A percentile compares a stretch with the other conserved stretches of the same genome.
phyloP scores from a whole-genome alignment of 208 protist genomes.

The Vickermania spadyakhi region DNA sequence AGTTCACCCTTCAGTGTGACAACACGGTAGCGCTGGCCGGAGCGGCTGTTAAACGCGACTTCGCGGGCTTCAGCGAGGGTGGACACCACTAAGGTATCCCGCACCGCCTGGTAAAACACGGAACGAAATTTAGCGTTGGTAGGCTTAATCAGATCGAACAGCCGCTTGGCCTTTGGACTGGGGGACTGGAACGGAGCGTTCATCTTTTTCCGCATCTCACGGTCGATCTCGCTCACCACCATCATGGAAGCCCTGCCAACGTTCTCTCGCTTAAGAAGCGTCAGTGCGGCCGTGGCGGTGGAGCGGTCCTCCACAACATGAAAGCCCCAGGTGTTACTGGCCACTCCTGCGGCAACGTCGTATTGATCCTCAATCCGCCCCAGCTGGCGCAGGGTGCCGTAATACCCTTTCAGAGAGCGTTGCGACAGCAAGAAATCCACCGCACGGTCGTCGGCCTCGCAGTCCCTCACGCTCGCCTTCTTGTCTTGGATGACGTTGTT shows the following conservation, averaged over 20 bases:
- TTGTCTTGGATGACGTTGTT: constrained; percentile 76
- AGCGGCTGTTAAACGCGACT: constrained; percentile 60
- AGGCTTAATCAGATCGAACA: constrained; percentile 94
- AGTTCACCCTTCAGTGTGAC: constrained; percentile 96
- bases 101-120: constrained; percentile 96
- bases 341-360: constrained; percentile 97
- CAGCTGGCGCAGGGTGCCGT: constrained; percentile 97
- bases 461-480: constrained; percentile 68
- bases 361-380: constrained; percentile 95
- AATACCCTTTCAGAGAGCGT: constrained; percentile 83
- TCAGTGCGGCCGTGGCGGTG: constrained; percentile 86
- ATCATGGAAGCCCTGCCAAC: constrained; percentile 97
- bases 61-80: constrained; percentile 87
- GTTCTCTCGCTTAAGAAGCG: constrained; percentile 89
- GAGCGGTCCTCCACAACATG: constrained; percentile 97
- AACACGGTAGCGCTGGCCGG: constrained; percentile 82
- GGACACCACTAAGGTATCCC: constrained; percentile 96
- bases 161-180: constrained; percentile 49
- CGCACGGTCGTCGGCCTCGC: constrained; percentile 75
- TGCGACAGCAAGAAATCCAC: constrained; percentile 83
- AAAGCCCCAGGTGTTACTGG: constrained; percentile 92
- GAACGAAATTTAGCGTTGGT: constrained; percentile 77
- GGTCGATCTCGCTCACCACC: constrained; percentile 92
- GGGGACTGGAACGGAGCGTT: constrained; percentile 38
- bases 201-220: constrained; percentile 39